These are phyloP conservation scores for Penicillium canariense DNA, from an alignment of 495 filamentous ascomycete species.

Conservation along the genomic window DNA sequence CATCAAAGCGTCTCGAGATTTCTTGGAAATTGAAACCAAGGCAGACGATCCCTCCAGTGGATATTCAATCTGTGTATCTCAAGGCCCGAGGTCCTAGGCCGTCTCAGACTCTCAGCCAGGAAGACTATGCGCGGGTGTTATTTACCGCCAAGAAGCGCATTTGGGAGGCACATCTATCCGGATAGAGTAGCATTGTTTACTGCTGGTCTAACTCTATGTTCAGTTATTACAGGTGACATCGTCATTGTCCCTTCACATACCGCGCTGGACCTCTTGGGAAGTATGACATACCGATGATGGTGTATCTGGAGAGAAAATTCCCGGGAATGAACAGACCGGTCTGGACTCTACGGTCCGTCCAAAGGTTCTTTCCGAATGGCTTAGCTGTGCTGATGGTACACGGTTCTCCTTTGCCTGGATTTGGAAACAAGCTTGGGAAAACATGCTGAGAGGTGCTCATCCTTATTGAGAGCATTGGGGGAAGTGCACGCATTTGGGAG, in stretches of 20 bases:
- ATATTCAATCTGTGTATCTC: constrained; percentile 35
- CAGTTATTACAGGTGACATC: background rate
- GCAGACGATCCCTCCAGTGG: constrained; percentile 25
- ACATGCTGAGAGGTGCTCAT: background rate
- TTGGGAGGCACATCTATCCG: constrained; percentile 35
- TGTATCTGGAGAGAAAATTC: background rate
- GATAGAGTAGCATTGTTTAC: no score
- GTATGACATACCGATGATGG: constrained; percentile 1
- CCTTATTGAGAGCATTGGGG: no score
- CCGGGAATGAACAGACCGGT: constrained; percentile 1
- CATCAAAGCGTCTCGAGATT: constrained; percentile 5
- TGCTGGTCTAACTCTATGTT: no score
- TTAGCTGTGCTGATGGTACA: background rate
- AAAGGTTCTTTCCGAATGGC: background rate
- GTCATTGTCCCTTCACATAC: background rate
- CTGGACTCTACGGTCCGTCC: background rate
- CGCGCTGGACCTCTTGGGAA: background rate
- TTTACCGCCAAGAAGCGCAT: constrained; percentile 43
- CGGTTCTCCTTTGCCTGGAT: background rate
- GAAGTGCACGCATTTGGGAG: background rate
- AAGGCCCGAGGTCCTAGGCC: no score
- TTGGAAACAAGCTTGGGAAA: background rate
- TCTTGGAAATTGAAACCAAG: constrained; percentile 27
- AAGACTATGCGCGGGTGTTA: constrained; percentile 35
- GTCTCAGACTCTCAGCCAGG: constrained; percentile 13